These are phyloP conservation scores for Diplotaxis tenuifolia DNA, from an alignment of 345 rosid species.

Conservation along the genomic window DNA sequence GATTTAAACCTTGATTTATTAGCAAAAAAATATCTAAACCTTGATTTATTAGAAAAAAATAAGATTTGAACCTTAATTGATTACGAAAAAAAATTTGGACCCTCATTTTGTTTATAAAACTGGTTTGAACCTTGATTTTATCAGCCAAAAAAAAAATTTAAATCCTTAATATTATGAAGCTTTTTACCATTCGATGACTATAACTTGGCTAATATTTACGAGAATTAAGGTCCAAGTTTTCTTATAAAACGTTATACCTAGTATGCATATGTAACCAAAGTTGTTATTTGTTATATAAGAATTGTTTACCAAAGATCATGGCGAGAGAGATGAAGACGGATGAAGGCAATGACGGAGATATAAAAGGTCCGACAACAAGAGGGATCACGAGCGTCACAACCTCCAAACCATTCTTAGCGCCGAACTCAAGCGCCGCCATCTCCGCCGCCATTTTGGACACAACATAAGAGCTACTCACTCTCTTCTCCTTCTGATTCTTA, in stretches of 20 bases:
- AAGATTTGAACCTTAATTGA: not conserved
- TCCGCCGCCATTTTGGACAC: slow-evolving; percentile 44
- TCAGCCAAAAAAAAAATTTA: too few species aligned
- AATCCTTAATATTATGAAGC: not conserved
- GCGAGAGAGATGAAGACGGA: slow-evolving; percentile 38
- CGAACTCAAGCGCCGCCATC: slow-evolving; percentile 44
- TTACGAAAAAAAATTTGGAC: not conserved
- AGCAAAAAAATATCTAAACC: too few species aligned
- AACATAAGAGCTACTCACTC: slow-evolving; percentile 38
- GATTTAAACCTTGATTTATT: not conserved
- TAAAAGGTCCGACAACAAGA: slow-evolving; percentile 51
- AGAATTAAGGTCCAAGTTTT: not conserved
- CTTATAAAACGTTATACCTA: not conserved
- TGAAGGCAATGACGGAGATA: slow-evolving; percentile 46
- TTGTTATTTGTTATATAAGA: not conserved
- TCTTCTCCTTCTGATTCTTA: slow-evolving; percentile 30
- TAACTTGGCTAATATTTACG: not conserved
- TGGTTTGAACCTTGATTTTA: not conserved
- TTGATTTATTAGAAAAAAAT: not conserved
- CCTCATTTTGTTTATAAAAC: too few species aligned
- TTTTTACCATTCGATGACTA: not conserved
- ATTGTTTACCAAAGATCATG: slow-evolving; percentile 39
- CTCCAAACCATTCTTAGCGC: slow-evolving; percentile 41
- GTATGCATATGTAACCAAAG: not conserved
- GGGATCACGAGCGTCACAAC: slow-evolving; percentile 47